Base-by-base conservation (phyloP, 768 basidiomycete species). In the Strobilomyces confusus region DNA sequence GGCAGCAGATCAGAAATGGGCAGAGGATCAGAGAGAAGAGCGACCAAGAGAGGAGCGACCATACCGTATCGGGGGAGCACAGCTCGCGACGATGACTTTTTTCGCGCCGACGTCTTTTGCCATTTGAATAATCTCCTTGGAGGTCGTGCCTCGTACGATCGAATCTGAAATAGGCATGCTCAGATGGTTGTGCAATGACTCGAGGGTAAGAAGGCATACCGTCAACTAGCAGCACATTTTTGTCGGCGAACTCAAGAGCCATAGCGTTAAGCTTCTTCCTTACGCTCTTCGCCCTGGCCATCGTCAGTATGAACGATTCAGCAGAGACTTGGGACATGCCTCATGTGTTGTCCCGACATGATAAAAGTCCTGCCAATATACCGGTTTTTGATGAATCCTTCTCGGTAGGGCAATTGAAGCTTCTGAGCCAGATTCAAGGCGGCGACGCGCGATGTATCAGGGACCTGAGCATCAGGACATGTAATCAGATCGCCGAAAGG, bases 281-380 rank as follows among this genome's bases (percentile, higher is more conserved):
- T 12, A 98, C 95, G 67, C 95, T 98, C 78, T 95, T 97, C 61
- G 79, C 83, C 71, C 93, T 93, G 62, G 2, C 30, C 19, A 48
- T 48, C 22, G 29, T 62, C 43, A 58, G 46, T 41, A 50, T 14
- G 32, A 22, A 25, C 2, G 38, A 48, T 12, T 12, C 17, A n/a
- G 37, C n/a, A 23, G 22, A 17, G 23, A 37, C n/a, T 14, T 4
- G 4, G 12, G 42, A 52, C 57, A 37, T 63, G 83, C 91, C 94
- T 83, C 85, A 92, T 89, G 69, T 92, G 88, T 68, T 99, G 97
- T 22, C 95, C 97, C 9, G 97, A 95, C 97, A 99, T 99, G 72
- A 99, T 98, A 69, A 99, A 99, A 0, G 97, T 99, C 59, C 97
- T 77, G 4, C 95, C 97, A 30, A 98, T 93, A 72, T 99, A 99